Conservation (phyloP, 2,329 filamentous ascomycete genomes). For the Penicillium palitans region DNA sequence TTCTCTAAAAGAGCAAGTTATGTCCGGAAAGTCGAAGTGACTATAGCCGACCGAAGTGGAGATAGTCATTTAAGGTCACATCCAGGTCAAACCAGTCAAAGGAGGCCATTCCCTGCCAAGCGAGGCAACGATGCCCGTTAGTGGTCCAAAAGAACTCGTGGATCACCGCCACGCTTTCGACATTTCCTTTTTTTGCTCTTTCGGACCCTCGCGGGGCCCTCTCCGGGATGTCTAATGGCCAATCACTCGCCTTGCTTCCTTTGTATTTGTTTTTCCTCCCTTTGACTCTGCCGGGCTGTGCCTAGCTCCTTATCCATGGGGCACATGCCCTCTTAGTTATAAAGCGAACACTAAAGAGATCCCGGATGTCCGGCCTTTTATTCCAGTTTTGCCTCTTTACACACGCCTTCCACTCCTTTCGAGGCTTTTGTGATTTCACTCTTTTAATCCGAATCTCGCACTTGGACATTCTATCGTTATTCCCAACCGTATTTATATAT, state of each 20-base stretch:
- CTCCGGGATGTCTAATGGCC: not conserved
- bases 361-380: not conserved
- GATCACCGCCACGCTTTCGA: constrained; percentile 19
- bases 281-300: constrained; percentile 24
- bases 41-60: constrained; percentile 8
- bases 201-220: not conserved
- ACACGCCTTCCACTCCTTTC: constrained; percentile 8
- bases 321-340: constrained; percentile 1
- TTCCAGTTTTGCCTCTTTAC: constrained; percentile 6
- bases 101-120: constrained; percentile 4
- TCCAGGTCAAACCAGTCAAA: constrained; percentile 3
- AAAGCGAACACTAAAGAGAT: not conserved
- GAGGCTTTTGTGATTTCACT: constrained; percentile 8
- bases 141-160: constrained; percentile 13
- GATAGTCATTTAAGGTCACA: constrained; percentile 2
- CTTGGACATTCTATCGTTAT: constrained; percentile 5
- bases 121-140: constrained; percentile 9
- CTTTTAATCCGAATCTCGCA: constrained; percentile 9
- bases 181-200: not conserved
- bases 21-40: not conserved
- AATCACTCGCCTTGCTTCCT: constrained; percentile 9
- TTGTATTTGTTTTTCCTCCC: constrained; percentile 9
- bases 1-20: not conserved
- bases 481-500: not conserved
- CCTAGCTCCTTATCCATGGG: constrained; percentile 1